phyloP scores from a whole-genome alignment of 2,329 filamentous ascomycete species.

The Claviceps digitariae region DNA sequence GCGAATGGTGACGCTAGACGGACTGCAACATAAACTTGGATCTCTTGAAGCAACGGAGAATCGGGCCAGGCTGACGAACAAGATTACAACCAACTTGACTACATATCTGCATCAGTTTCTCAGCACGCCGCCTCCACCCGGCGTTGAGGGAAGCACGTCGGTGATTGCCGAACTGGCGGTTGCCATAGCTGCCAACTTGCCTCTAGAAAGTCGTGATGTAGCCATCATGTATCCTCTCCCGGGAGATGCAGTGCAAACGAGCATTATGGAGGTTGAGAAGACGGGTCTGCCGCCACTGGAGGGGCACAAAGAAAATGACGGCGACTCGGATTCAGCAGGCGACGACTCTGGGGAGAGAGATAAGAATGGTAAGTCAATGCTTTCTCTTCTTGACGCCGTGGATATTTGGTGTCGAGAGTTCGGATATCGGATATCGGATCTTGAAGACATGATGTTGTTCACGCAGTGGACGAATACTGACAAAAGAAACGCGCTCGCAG shows the following conservation, averaged over 20 bases:
- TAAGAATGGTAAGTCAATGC: slow-evolving; percentile 25
- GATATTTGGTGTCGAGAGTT: too few relatives aligned
- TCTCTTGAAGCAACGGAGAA: slow-evolving; percentile 53
- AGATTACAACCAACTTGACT: slow-evolving; percentile 54
- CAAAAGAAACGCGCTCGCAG: slow-evolving; percentile 20
- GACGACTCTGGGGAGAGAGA: slow-evolving; percentile 25
- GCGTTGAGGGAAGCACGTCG: slow-evolving; percentile 73
- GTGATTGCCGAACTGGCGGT: slow-evolving; percentile 92
- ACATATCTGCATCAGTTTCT: slow-evolving; percentile 61
- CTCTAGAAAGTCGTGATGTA: slow-evolving; percentile 83
- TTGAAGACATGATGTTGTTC: background rate
- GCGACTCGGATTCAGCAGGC: slow-evolving; percentile 12
- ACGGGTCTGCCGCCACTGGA: slow-evolving; percentile 47
- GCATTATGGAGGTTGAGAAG: slow-evolving; percentile 83
- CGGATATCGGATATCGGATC: background rate
- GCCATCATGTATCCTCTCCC: slow-evolving; percentile 76
- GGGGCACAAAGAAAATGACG: slow-evolving; percentile 25
- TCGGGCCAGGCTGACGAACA: slow-evolving; percentile 53
- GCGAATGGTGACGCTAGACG: slow-evolving; percentile 87
- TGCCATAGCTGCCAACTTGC: slow-evolving; percentile 72
- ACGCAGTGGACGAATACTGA: slow-evolving; percentile 23
- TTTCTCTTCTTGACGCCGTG: background rate
- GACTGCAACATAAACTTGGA: slow-evolving; percentile 58
- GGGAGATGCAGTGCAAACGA: slow-evolving; percentile 52
- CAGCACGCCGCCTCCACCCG: slow-evolving; percentile 60